Base-by-base conservation (phyloP, 805 yeast genomes). In the Teunomyces gatunensis region DNA sequence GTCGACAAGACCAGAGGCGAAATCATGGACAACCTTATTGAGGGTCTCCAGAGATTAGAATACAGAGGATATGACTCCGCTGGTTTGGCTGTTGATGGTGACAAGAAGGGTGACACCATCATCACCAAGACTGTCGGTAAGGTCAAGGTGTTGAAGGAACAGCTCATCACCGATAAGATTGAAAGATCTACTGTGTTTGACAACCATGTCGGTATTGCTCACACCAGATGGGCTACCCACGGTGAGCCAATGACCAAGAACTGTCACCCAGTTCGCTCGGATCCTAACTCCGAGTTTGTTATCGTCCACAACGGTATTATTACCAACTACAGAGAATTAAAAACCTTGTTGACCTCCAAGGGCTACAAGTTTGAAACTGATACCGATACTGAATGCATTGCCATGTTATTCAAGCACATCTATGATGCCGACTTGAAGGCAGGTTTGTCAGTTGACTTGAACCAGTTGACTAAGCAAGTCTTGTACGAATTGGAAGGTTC, bases 221-320 rank as follows among this genome's bases (percentile, higher is more conserved):
- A 94, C 72, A 94, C 99, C 11, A 87, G 99, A 77, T 94, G 99
- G 99, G 99, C 99, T 44, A 94, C 99, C 33, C 99, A 94, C 69
- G 99, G 99, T 69, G 88, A 84, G 60, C 97, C 97, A 48, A 83
- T 81, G 55, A 81, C 78, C 52, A 59, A 68, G 52, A 94, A 94
- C 76, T 94, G 98, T 66, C 99, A 94, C 68, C 99, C 99, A 42
- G 98, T 92, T 65, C 77, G 92, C 54, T 89, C 97, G 1, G 99
- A 89, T 66, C 78, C 80, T 7, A 69, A 70, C 40, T 85, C 86
- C 58, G 96, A 91, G 68, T 94, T 94, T 60, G 82, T 89, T 39
- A 84, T 94, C 54, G 98, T 94, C 45, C 99, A 94, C 76, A 94
- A 94, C 61, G 99, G 99, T 77, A 94, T 94, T 67, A 89, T 94